These are phyloP conservation scores for Caloboletus firmus DNA, from an alignment of 1,284 basidiomycete genomes.

Conservation along the genomic window DNA sequence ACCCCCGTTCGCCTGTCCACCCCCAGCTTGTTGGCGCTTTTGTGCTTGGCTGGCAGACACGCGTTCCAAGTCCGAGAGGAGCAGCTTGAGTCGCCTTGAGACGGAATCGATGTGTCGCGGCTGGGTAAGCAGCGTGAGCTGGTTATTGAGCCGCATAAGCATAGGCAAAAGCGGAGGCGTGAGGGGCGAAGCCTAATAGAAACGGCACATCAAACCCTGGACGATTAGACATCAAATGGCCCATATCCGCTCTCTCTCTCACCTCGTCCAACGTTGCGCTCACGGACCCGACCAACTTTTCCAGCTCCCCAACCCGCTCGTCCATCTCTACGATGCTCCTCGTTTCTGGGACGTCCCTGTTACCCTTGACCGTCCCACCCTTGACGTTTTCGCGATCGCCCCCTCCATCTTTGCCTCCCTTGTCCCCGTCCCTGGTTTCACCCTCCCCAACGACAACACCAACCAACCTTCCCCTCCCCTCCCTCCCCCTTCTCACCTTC, in stretches of 20 bases:
- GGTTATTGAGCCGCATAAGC: conserved; percentile 79
- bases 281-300: conserved; percentile 76
- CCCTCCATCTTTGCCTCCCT: conserved; percentile 9
- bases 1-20: conserved; percentile 25
- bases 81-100: conserved; percentile 88
- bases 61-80: conserved; percentile 91
- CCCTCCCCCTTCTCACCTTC: conserved; percentile 62
- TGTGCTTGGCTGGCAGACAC: conserved; percentile 47
- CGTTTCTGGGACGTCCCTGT: conserved; percentile 40
- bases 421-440: conserved; percentile 18
- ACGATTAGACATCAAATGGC: not conserved
- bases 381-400: conserved; percentile 20
- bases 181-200: conserved; percentile 47
- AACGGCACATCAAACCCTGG: conserved; percentile 2
- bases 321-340: conserved; percentile 69
- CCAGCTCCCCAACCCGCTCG: conserved; percentile 74
- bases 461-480: conserved; percentile 66
- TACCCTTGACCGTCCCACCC: conserved; percentile 10
- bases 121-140: conserved; percentile 87
- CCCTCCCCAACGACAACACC: conserved; percentile 55
- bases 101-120: conserved; percentile 97
- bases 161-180: conserved; percentile 82
- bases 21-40: conserved; percentile 42
- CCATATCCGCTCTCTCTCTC: conserved; percentile 12
- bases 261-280: conserved; percentile 74